Base-by-base conservation (phyloP, 2,329 filamentous ascomycete genomes). In the Penicillium hordei region DNA sequence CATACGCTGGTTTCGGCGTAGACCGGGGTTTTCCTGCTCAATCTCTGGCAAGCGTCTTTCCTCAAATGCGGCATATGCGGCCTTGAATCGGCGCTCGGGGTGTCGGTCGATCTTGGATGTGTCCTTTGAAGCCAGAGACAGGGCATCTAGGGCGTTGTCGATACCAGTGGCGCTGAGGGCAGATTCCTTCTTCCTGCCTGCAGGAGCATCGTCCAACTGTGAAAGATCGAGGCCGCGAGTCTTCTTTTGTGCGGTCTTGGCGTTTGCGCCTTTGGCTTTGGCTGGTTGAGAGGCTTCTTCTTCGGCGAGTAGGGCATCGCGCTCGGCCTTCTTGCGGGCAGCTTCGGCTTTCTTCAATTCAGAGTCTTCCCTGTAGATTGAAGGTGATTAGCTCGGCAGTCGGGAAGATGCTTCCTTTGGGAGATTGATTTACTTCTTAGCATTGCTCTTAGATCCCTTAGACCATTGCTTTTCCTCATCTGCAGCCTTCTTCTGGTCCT, bases 251-350 rank as follows among this genome's bases (percentile, higher is more conserved):
- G 79, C 78, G 42, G 75, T 68, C 71, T 81, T 80, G 59, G 72
- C 73, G 65, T 88, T 87, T 9, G 71, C 72, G 44, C 72, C 75
- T 77, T 91, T 91, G 52, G 86, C 83, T 29, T 80, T 80, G 23
- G 82, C 76, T 65, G 86, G 80, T 69, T 84, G 77, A 67, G 83
- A 78, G 56, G 84, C 88, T 72, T 97, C 93, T 76, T 99, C 94
- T 71, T 90, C 92, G 57, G 86, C 88, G 38, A 92, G 78, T 25
- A 93, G 79, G 12, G 93, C 91, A 1, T 95, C 93, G 49, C 89
- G 89, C 74, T 97, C 94, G 51, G 93, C 93, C 78, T 96, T 97
- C 78, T 96, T 96, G 56, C 88, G 86, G 2, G 89, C 90, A 55
- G 82, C 84, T 71, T 95, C 91, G 55, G 89, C 89, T 66, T 89